phyloP scores from a whole-genome alignment of 2,329 filamentous ascomycete genomes.

The Hypomyces perniciosus region DNA sequence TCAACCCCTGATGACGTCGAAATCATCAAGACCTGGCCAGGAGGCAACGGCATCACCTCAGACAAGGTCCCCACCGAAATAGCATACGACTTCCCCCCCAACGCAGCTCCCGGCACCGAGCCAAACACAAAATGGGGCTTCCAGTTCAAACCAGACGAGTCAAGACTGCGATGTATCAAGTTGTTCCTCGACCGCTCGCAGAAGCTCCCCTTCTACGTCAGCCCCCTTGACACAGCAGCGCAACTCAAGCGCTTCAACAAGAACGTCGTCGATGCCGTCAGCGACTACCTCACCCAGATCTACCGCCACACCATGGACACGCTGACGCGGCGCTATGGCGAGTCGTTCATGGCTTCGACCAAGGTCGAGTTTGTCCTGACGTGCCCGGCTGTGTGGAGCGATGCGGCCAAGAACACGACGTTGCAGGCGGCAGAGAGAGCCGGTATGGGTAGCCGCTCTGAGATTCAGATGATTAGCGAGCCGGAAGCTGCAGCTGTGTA shows the following conservation, averaged over 20 bases:
- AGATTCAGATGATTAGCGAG: slow-evolving; percentile 75
- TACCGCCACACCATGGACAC: slow-evolving; percentile 75
- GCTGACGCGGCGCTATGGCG: slow-evolving; percentile 66
- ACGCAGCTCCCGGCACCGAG: slow-evolving; percentile 28
- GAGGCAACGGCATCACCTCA: slow-evolving; percentile 78
- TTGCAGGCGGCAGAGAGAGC: slow-evolving; percentile 70
- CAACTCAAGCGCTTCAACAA: slow-evolving; percentile 70
- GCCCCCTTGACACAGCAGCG: slow-evolving; percentile 68
- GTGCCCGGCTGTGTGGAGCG: slow-evolving; percentile 78
- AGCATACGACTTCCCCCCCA: slow-evolving; percentile 46
- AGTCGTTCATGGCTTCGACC: slow-evolving; percentile 70
- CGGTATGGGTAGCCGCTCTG: slow-evolving; percentile 65
- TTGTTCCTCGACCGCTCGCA: slow-evolving; percentile 76
- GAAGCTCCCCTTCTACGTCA: slow-evolving; percentile 75
- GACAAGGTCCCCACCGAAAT: slow-evolving; percentile 83
- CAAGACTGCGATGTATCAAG: slow-evolving; percentile 74
- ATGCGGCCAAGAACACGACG: slow-evolving; percentile 79
- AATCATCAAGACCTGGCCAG: slow-evolving; percentile 80
- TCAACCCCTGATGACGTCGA: slow-evolving; percentile 73
- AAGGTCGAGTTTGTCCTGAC: slow-evolving; percentile 75
- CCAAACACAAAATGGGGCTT: slow-evolving; percentile 70
- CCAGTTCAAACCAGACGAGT: slow-evolving; percentile 72
- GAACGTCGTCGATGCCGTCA: slow-evolving; percentile 72
- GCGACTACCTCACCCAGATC: slow-evolving; percentile 72
- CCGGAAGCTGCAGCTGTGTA: slow-evolving; percentile 76